phyloP scores from a whole-genome alignment of 331 rosid species.

The Quercus tomentella region DNA sequence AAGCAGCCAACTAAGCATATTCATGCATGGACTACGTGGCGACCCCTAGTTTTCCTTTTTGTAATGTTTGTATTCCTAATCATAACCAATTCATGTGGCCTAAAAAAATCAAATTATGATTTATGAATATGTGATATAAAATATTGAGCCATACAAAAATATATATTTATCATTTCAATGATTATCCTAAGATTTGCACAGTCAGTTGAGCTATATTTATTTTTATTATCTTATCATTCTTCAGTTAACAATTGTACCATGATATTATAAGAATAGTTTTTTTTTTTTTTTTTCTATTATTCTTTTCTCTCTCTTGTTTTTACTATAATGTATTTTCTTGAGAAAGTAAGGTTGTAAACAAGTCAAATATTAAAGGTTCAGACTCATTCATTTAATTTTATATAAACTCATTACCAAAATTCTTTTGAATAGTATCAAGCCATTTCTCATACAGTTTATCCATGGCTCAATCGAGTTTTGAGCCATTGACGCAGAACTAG shows the following conservation, averaged over 20 bases:
- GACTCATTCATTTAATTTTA: too few relatives aligned
- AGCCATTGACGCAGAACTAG: too few relatives aligned
- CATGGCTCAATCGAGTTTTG: too few relatives aligned
- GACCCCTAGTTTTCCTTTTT: constrained; percentile 4
- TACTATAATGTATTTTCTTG: too few relatives aligned
- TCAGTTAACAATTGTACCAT: neutral
- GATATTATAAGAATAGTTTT: neutral
- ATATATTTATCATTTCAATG: constrained; percentile 18
- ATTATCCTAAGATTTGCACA: constrained; percentile 32
- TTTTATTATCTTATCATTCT: neutral
- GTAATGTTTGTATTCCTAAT: constrained; percentile 17
- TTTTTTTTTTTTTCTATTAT: neutral
- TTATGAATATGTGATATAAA: neutral
- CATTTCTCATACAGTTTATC: too few relatives aligned
- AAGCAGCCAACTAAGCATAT: constrained; percentile 21
- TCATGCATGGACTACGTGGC: constrained; percentile 24
- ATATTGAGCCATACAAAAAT: neutral
- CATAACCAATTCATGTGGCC: constrained; percentile 11
- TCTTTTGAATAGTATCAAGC: too few relatives aligned
- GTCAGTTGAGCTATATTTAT: neutral
- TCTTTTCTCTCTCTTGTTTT: neutral
- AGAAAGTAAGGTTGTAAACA: too few relatives aligned
- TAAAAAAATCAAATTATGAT: too few relatives aligned
- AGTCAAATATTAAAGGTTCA: too few relatives aligned
- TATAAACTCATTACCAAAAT: too few relatives aligned